Base-by-base conservation (phyloP, 2,329 filamentous ascomycete species). In the Fusarium sp. region DNA sequence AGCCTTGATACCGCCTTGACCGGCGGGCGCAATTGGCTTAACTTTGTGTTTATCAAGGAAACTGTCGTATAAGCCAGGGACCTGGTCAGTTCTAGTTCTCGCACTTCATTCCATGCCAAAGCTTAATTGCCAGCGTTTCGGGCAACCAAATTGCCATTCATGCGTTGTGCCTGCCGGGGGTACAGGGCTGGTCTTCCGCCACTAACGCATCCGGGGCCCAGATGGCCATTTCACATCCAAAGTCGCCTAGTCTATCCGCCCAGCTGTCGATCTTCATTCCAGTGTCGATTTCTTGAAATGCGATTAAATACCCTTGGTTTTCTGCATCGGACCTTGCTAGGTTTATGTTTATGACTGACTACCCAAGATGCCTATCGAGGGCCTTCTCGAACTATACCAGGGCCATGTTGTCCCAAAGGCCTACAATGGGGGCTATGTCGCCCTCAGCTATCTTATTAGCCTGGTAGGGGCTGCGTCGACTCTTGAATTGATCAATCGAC, bases 381-480 rank as follows among this genome's bases (percentile, higher is more conserved):
- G 11, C 9, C 53, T 65, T 32, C 54, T 65, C 22, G 54, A 65
- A 25, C 16, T 14, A 24, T 66, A 66, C 32, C 47, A 32, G 37
- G 63, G 61, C 30, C 54, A 66, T 6, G 6, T 66, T 13, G 61
- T 66, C 14, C 63, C 63, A 10, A 66, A 66, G 27, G 47, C 37
- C 0, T 66, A 66, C 61, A 66, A 66, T 27, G 61, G 54, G 6
- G 63, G 63, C 1, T 66, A 66, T 0, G 29, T 66, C 5, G 47
- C 55, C 6, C 61, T 66, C 12, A 66, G 63, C 22, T 66, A 66
- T 20, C 18, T 66, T 5, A 49, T 66, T 20, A 66, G 63, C 7
- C 40, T 66, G 6, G 63, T 66, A 22, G 63, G 63, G 20, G 63
- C 63, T n/a, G 63, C 34, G 13, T 66, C 63, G 16, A 66, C 63